These are phyloP conservation scores for Babesia sp. DNA, from an alignment of 169 alveolate genomes.

Conservation along the genomic window DNA sequence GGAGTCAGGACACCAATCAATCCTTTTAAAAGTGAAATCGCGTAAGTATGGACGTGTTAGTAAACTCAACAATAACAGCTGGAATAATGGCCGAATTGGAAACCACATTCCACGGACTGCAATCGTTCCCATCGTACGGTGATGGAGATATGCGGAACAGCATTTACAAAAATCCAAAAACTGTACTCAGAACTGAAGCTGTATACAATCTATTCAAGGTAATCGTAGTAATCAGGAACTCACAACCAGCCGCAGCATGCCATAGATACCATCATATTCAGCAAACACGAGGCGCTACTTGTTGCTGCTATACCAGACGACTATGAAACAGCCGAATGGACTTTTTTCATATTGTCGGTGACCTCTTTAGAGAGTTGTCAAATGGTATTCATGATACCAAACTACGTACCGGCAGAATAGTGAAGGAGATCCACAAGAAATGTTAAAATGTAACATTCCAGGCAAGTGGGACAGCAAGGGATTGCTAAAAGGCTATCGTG, in stretches of 20 bases:
- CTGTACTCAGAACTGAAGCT: conserved; percentile 23
- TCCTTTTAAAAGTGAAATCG: conserved; percentile 36
- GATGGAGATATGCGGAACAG: neutral
- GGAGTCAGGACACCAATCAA: neutral
- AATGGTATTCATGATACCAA: conserved; percentile 58
- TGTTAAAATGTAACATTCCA: too few species aligned
- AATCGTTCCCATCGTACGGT: conserved; percentile 6
- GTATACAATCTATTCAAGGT: conserved; percentile 28
- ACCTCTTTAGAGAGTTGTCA: conserved; percentile 58
- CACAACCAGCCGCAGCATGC: conserved; percentile 1
- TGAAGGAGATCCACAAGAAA: too few species aligned
- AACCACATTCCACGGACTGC: conserved; percentile 34
- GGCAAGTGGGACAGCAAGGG: too few species aligned
- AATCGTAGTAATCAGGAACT: neutral
- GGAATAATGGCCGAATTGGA: conserved; percentile 57
- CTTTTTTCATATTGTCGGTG: conserved; percentile 53
- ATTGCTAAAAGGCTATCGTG: too few species aligned
- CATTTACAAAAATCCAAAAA: neutral
- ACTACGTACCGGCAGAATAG: too few species aligned
- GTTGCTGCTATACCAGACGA: conserved; percentile 64
- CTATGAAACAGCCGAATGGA: conserved; percentile 17
- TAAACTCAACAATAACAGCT: neutral
- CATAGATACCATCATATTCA: conserved; percentile 40
- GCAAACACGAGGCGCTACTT: conserved; percentile 52
- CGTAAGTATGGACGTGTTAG: conserved; percentile 12